Evolutionary conservation across 192 early-diverging fungal species (phyloP), one percentile per base, ranked within the genome.

Genomic region (Umbelopsis isabellina): DNA sequence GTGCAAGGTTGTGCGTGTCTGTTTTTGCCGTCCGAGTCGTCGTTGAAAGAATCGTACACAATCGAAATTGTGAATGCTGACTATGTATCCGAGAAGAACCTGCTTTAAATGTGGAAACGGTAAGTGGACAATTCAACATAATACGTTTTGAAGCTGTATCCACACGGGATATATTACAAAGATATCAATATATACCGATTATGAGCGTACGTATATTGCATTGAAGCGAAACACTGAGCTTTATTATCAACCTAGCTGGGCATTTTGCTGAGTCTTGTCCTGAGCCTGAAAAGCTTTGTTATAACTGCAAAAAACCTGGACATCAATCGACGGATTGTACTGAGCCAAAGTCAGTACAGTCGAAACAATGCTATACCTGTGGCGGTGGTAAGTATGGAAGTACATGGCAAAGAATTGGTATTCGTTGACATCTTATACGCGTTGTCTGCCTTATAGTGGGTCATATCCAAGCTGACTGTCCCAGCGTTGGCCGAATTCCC

Each of bases 41-140:
- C 15, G 55, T 61, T 18, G 55, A 16, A 35, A 22, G 55, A 61
- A 30, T 16, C 13, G 33, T 35, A 15, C 25, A 20, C 18, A 49
- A 52, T 25, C 10, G 25, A 25, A 1, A 11, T 27, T 61, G 25
- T 61, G 0, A 16, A n/a, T 27, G 21, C 55, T 33, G 25, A 61
- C 25, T 25, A 61, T 77, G 70, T 83, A 75, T 61, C 8, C 73
- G 66, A 77, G 75, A 78, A 82, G 78, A 71, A 76, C 77, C 46
- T 87, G 85, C 67, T 87, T 82, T 71, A 83, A 87, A 66, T 87
- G 85, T 77, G 85, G 85, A 44, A 85, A 84, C 55, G 83, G 85
- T 85, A 76, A 73, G 72, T 41, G 22, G 1, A 25, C 20, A 18
- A 20, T 25, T 49, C 37, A 64, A 21, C 22, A 6, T 45, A 11